phyloP scores from a whole-genome alignment of 768 basidiomycete genomes.

The Lentinula sp. region DNA sequence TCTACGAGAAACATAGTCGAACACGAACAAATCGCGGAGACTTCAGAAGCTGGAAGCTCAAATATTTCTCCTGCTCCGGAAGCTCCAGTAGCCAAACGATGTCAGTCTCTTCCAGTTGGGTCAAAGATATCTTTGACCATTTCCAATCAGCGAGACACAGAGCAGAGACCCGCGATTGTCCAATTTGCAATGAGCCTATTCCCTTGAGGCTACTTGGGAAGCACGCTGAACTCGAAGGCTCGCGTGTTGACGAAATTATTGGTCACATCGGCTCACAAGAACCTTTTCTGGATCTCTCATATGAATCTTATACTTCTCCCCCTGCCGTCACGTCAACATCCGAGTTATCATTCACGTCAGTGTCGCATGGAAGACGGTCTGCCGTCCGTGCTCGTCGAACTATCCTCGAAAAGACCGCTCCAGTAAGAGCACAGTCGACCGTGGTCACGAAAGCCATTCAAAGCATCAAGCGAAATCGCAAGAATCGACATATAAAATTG shows the following conservation, averaged over 20 bases:
- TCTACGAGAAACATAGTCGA: neutral
- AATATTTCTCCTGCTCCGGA: neutral
- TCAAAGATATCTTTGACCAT: constrained; percentile 5
- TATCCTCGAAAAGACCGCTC: constrained; percentile 18
- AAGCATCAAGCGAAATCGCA: constrained; percentile 62
- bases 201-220: constrained; percentile 64
- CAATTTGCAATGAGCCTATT: constrained; percentile 67
- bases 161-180: constrained; percentile 71
- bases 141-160: constrained; percentile 47
- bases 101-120: neutral
- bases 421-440: constrained; percentile 17
- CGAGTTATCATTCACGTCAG: constrained; percentile 8
- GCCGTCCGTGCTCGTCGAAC: constrained; percentile 37
- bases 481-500: constrained; percentile 59
- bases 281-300: constrained; percentile 42
- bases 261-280: constrained; percentile 57
- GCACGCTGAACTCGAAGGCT: constrained; percentile 61
- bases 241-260: constrained; percentile 66
- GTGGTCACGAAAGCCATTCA: constrained; percentile 51
- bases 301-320: constrained; percentile 24
- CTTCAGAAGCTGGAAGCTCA: constrained; percentile 2
- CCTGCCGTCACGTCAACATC: constrained; percentile 27
- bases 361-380: constrained; percentile 30
- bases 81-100: constrained; percentile 1
- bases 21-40: neutral